Conservation (phyloP, 1,284 basidiomycete genomes). For the Pholiota adiposa region DNA sequence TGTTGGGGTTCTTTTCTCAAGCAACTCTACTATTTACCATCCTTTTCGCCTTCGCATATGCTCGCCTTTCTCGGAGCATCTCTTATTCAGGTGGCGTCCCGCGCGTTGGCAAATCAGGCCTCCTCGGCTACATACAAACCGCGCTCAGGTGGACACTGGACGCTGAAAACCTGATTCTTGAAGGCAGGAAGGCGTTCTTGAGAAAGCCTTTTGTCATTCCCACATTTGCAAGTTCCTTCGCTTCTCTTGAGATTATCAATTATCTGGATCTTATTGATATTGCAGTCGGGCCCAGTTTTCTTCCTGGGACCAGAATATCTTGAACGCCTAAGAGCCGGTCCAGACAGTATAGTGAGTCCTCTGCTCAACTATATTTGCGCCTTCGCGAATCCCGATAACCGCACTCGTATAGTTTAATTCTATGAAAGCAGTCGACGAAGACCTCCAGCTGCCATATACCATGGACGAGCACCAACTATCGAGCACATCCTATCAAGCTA, state of each 20-base stretch:
- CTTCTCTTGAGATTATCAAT: neutral
- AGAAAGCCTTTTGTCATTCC: constrained; percentile 37
- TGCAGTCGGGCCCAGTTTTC: constrained; percentile 37
- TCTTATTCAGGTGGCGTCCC: constrained; percentile 34
- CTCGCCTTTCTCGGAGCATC: constrained; percentile 29
- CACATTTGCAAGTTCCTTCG: constrained; percentile 28
- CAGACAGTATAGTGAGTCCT: constrained; percentile 36
- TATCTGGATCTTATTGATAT: neutral
- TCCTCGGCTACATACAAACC: constrained; percentile 35
- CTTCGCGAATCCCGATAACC: neutral
- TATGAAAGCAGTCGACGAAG: constrained; percentile 35
- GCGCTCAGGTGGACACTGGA: constrained; percentile 36
- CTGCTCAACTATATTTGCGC: constrained; percentile 2
- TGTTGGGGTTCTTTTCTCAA: constrained; percentile 23
- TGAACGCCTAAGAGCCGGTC: constrained; percentile 34
- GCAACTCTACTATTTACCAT: constrained; percentile 18
- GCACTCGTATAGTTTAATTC: constrained; percentile 35
- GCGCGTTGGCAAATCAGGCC: constrained; percentile 34
- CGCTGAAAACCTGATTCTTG: constrained; percentile 29
- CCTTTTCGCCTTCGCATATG: constrained; percentile 24
- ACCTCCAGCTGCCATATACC: constrained; percentile 38
- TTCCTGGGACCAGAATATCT: constrained; percentile 37
- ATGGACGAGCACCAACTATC: constrained; percentile 37
- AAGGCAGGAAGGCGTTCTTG: constrained; percentile 31
- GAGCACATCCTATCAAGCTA: constrained; percentile 40